Conservation (phyloP, 2,329 filamentous ascomycete species). For the Aspergillus persii region DNA sequence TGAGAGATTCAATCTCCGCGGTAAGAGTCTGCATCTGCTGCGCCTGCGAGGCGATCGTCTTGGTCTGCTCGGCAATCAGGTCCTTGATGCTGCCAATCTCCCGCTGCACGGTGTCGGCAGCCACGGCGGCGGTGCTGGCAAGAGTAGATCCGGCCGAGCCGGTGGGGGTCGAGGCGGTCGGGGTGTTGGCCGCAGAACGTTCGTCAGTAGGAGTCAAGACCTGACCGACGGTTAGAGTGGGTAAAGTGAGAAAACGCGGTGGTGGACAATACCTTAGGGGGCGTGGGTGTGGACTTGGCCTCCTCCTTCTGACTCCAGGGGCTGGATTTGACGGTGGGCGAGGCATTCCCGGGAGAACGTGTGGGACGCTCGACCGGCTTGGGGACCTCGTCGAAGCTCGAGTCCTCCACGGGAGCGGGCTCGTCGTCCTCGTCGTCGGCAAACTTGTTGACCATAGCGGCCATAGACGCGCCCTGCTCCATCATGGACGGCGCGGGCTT, state of each 20-base stretch:
- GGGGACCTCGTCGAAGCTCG: conserved; percentile 82
- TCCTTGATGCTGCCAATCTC: conserved; percentile 74
- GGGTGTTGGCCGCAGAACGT: conserved; percentile 16
- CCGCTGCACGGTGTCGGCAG: conserved; percentile 58
- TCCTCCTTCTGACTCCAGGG: conserved; percentile 31
- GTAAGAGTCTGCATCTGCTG: conserved; percentile 70
- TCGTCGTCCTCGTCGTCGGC: conserved; percentile 68
- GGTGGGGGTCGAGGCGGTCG: conserved; percentile 39
- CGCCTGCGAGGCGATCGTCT: conserved; percentile 73
- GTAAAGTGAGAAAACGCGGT: too few species aligned
- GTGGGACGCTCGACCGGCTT: conserved; percentile 68
- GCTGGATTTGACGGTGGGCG: conserved; percentile 30
- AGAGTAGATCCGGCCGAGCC: conserved; percentile 17
- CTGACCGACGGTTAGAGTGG: conserved; percentile 23
- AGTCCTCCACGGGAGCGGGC: conserved; percentile 59
- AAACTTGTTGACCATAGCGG: conserved; percentile 80
- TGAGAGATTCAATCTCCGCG: conserved; percentile 74
- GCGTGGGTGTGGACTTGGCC: conserved; percentile 23
- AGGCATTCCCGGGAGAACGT: conserved; percentile 22
- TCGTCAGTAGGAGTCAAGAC: not conserved
- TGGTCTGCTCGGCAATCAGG: conserved; percentile 72
- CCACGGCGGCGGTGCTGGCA: conserved; percentile 26
- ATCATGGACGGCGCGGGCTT: conserved; percentile 68
- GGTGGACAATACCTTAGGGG: conserved; percentile 18
- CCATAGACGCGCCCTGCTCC: conserved; percentile 84